A percentile compares a stretch with the other conserved stretches of the same genome.
phyloP scores from a whole-genome alignment of 768 basidiomycete genomes.

The Royoungia palumana region DNA sequence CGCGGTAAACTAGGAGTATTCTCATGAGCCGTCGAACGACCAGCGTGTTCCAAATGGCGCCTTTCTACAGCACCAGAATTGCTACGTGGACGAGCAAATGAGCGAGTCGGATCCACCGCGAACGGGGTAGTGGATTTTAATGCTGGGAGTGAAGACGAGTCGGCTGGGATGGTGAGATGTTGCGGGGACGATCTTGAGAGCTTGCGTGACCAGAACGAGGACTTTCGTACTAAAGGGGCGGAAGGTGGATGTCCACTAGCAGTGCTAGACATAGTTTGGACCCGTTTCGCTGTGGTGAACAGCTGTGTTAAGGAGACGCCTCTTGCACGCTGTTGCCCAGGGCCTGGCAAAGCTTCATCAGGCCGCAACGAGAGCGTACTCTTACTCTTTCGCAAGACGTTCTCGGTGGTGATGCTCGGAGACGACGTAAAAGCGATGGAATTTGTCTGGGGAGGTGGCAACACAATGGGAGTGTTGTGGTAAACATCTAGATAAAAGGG shows the following conservation, averaged over 20 bases:
- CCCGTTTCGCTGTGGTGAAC: constrained; percentile 41
- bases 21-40: constrained; percentile 8
- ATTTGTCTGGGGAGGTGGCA: constrained; percentile 47
- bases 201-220: constrained; percentile 68
- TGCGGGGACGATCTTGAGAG: constrained; percentile 36
- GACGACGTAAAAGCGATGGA: constrained; percentile 42
- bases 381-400: constrained; percentile 46
- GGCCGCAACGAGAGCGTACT: constrained; percentile 41
- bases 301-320: constrained; percentile 56
- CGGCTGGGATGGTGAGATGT: constrained; percentile 28
- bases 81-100: constrained; percentile 18
- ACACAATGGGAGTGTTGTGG: constrained; percentile 44
- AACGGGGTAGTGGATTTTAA: constrained; percentile 45
- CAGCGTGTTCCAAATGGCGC: constrained; percentile 39
- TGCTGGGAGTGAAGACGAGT: constrained; percentile 36
- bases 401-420: constrained; percentile 9
- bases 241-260: constrained; percentile 24
- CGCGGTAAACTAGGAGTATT: constrained; percentile 14
- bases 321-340: constrained; percentile 38
- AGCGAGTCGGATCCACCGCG: constrained; percentile 30
- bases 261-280: constrained; percentile 34
- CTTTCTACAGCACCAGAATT: constrained; percentile 31
- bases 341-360: constrained; percentile 7
- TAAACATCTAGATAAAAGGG: constrained; percentile 57
- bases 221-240: constrained; percentile 48